Percentiles rank a stretch among this genome's conserved stretches.
These are phyloP conservation scores for Hypoxylon rubiginosum DNA, from an alignment of 2,329 filamentous ascomycete genomes.

Conservation along the genomic window DNA sequence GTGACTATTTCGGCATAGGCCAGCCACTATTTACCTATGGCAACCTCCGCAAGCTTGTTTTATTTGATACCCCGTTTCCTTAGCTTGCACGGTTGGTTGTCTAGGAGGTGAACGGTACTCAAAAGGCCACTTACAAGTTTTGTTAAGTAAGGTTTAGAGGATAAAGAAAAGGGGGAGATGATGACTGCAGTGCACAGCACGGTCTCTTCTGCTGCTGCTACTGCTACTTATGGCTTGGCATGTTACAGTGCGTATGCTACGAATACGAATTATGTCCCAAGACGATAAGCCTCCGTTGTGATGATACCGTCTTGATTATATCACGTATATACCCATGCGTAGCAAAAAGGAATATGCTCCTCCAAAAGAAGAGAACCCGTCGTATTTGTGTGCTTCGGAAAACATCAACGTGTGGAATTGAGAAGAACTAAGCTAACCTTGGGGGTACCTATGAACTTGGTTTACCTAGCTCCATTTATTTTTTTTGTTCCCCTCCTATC, in stretches of 20 bases:
- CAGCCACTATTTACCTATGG: conserved; percentile 1
- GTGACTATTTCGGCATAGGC: conserved; percentile 34
- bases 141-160: conserved; percentile 3
- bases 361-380: neutral
- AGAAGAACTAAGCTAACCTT: conserved; percentile 34
- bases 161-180: no score
- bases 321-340: neutral
- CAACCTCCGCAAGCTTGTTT: conserved; percentile 32
- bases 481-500: conserved; percentile 17
- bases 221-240: neutral
- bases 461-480: conserved; percentile 25
- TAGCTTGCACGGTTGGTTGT: conserved; percentile 25
- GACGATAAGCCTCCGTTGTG: neutral
- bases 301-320: neutral
- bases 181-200: conserved; percentile 2
- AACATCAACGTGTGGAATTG: conserved; percentile 36
- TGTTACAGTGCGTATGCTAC: neutral
- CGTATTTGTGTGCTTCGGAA: no score
- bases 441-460: conserved; percentile 19
- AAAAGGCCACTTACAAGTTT: conserved; percentile 2
- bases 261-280: neutral
- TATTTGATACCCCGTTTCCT: conserved; percentile 49
- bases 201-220: no score
- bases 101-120: neutral
- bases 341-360: neutral